phyloP scores from a whole-genome alignment of 352 stramenopile genomes.

The Pythium oligandrum region DNA sequence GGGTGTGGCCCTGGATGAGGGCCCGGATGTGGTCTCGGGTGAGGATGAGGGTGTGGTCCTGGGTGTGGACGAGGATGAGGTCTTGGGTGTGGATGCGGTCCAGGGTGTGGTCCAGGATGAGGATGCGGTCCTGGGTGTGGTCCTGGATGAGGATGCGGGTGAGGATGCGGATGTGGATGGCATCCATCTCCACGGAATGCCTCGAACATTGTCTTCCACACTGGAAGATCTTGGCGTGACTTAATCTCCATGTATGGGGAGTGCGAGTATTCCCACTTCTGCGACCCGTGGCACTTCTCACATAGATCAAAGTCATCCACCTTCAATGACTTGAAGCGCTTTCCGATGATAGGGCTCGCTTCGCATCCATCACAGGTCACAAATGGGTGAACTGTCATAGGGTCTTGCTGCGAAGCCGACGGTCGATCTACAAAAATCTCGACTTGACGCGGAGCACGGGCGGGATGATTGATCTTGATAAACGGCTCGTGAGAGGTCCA shows the following conservation, averaged over 20 bases:
- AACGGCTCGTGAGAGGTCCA: slow-evolving; percentile 32
- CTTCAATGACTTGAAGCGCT: slow-evolving; percentile 80
- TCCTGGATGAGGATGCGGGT: slow-evolving; percentile 6
- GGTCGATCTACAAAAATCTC: slow-evolving; percentile 15
- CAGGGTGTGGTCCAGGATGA: slow-evolving; percentile 1
- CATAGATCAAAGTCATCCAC: slow-evolving; percentile 77
- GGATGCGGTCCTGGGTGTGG: slow-evolving; percentile 7
- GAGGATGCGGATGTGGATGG: slow-evolving; percentile 9
- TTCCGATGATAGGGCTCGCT: slow-evolving; percentile 44
- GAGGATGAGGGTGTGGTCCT: slow-evolving; percentile 2
- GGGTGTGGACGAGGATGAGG: slow-evolving; percentile 4
- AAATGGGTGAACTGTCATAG: slow-evolving; percentile 14
- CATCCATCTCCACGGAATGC: slow-evolving; percentile 24
- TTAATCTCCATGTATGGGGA: slow-evolving; percentile 30
- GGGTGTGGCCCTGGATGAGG: slow-evolving; percentile 1
- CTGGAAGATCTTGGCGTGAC: too few relatives aligned
- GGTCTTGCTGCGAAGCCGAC: slow-evolving; percentile 1
- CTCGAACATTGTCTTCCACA: slow-evolving; percentile 17
- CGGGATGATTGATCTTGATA: slow-evolving; percentile 50
- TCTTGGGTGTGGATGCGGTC: not conserved
- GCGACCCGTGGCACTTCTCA: slow-evolving; percentile 43
- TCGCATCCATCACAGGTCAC: slow-evolving; percentile 38
- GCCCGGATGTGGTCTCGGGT: not conserved
- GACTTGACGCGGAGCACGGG: slow-evolving; percentile 18
- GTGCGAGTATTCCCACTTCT: slow-evolving; percentile 41